Percentiles rank a stretch among this genome's conserved stretches.
phyloP scores from a whole-genome alignment of 495 filamentous ascomycete genomes.

The Penicillium goetzii region DNA sequence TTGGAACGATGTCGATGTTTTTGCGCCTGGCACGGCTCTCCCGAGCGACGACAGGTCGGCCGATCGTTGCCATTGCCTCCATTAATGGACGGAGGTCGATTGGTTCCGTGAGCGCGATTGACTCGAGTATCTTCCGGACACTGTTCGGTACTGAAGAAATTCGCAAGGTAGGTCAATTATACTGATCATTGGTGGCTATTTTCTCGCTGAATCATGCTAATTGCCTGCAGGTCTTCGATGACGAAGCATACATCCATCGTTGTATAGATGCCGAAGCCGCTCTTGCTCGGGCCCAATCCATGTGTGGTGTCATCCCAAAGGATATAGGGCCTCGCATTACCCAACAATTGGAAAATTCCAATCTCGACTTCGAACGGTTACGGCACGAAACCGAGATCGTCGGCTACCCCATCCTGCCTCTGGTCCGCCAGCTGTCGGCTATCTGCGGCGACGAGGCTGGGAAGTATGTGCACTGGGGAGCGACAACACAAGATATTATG shows the following conservation, averaged over 20 bases:
- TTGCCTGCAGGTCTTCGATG: slow-evolving; percentile 43
- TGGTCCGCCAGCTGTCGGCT: slow-evolving; percentile 49
- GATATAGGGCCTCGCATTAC: slow-evolving; percentile 47
- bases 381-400: slow-evolving; percentile 55
- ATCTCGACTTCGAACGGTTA: slow-evolving; percentile 46
- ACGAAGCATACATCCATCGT: slow-evolving; percentile 52
- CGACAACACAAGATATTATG: slow-evolving; percentile 61
- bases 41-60: neutral
- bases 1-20: slow-evolving; percentile 3
- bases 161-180: slow-evolving; percentile 37
- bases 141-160: slow-evolving; percentile 57
- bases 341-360: slow-evolving; percentile 29
- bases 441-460: slow-evolving; percentile 47
- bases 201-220: slow-evolving; percentile 10
- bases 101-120: slow-evolving; percentile 51
- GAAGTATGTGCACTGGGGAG: slow-evolving; percentile 59
- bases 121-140: slow-evolving; percentile 53
- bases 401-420: slow-evolving; percentile 56
- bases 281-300: slow-evolving; percentile 51
- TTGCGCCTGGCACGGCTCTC: slow-evolving; percentile 6
- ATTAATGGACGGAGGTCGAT: slow-evolving; percentile 19
- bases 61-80: slow-evolving; percentile 5
- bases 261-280: slow-evolving; percentile 56
- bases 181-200: neutral
- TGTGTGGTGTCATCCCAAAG: slow-evolving; percentile 47